These are phyloP conservation scores for Epichloe uncinata DNA, from an alignment of 2,329 filamentous ascomycete genomes.

Conservation along the genomic window DNA sequence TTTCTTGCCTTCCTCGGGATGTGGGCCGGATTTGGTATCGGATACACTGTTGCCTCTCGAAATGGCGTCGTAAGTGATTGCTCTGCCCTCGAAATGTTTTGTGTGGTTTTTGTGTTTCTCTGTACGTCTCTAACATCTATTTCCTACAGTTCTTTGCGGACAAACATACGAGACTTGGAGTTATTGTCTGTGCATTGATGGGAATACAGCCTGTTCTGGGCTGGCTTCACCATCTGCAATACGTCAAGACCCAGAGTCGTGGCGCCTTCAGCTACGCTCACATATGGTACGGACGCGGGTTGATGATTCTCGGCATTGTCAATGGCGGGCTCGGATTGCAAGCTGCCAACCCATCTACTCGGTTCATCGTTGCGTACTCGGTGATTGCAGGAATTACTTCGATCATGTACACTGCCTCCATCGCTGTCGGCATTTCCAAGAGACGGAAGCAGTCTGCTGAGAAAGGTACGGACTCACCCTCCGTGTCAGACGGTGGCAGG, in stretches of 20 bases:
- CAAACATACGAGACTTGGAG: constrained; percentile 43
- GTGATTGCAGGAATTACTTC: constrained; percentile 40
- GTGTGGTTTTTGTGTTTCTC: background rate
- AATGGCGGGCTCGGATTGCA: constrained; percentile 51
- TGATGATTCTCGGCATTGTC: constrained; percentile 46
- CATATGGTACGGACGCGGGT: constrained; percentile 46
- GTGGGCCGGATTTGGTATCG: constrained; percentile 47
- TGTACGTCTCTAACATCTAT: background rate
- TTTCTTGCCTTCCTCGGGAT: constrained; percentile 38
- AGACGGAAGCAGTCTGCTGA: background rate
- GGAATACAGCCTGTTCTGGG: constrained; percentile 46
- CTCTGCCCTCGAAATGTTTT: background rate
- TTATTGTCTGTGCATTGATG: constrained; percentile 39
- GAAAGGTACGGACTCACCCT: background rate
- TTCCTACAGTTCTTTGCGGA: constrained; percentile 33
- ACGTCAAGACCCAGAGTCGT: constrained; percentile 31
- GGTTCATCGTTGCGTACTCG: constrained; percentile 39
- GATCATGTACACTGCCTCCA: constrained; percentile 25
- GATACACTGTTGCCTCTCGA: constrained; percentile 32
- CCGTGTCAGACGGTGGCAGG: background rate
- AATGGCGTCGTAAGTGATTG: constrained; percentile 26
- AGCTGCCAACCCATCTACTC: constrained; percentile 27
- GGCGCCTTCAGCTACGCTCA: constrained; percentile 41
- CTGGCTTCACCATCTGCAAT: constrained; percentile 43
- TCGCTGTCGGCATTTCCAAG: background rate